These are phyloP conservation scores for Heliamphora exappendiculata DNA, from an alignment of 148 eudicot species.

Conservation along the genomic window DNA sequence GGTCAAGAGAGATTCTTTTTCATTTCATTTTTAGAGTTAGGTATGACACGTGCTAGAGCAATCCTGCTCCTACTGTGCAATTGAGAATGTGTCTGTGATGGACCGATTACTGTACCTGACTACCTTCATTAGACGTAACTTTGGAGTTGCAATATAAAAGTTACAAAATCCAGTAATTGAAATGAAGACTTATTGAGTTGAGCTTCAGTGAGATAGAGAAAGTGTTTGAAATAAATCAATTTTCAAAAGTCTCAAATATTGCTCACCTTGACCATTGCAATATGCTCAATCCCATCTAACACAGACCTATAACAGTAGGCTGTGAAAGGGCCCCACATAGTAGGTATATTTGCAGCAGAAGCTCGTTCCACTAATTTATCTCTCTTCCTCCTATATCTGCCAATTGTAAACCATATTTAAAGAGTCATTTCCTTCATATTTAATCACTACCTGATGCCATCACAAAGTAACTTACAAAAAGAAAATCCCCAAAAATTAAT, in stretches of 20 bases:
- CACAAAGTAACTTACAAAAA: neutral
- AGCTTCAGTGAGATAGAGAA: neutral
- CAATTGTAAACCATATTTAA: slow-evolving; percentile 14
- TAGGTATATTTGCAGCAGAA: slow-evolving; percentile 77
- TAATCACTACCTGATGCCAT: slow-evolving; percentile 5
- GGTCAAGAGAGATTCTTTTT: neutral
- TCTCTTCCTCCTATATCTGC: slow-evolving; percentile 82
- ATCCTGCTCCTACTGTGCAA: neutral
- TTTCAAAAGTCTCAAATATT: neutral
- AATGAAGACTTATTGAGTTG: neutral
- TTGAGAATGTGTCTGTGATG: neutral
- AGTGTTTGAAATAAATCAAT: neutral
- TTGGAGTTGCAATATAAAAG: neutral
- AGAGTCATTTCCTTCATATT: slow-evolving; percentile 3
- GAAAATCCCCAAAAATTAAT: slow-evolving; percentile 4
- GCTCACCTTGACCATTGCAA: slow-evolving; percentile 90
- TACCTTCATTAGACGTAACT: neutral
- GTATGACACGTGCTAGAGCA: neutral
- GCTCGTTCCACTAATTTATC: slow-evolving; percentile 59
- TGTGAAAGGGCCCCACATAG: slow-evolving; percentile 82
- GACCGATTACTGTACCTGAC: neutral
- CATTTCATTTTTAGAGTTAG: neutral
- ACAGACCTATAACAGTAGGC: slow-evolving; percentile 75
- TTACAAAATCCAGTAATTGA: neutral
- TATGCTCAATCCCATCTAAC: slow-evolving; percentile 86